phyloP scores from a whole-genome alignment of 371 early-diverging fungal species.

The Sporodiniella umbellata region DNA sequence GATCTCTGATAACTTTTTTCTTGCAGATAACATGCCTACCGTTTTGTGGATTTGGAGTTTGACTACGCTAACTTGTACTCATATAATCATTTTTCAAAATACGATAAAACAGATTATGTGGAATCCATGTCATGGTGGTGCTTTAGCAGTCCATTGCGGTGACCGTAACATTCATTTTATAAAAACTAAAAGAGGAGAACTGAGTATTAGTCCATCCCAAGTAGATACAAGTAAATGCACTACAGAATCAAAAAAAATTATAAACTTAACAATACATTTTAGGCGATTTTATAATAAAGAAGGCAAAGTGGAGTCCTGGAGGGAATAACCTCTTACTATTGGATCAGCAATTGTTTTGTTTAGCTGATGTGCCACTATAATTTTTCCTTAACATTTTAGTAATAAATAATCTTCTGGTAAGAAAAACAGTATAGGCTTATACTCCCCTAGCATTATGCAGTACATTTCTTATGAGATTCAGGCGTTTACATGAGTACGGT shows the following conservation, averaged over 20 bases:
- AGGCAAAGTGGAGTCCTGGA: slow-evolving; percentile 32
- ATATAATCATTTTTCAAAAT: slow-evolving; percentile 45
- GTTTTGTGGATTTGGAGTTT: slow-evolving; percentile 66
- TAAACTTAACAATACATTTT: not conserved
- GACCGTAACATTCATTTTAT: slow-evolving; percentile 41
- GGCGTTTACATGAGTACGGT: too few relatives aligned
- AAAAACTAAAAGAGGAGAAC: slow-evolving; percentile 20
- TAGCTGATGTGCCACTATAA: slow-evolving; percentile 8
- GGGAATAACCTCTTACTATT: slow-evolving; percentile 36
- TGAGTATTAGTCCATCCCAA: slow-evolving; percentile 7
- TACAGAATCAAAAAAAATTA: not conserved
- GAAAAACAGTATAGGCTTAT: too few relatives aligned
- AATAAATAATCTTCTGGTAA: slow-evolving; percentile 80
- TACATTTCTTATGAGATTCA: too few relatives aligned
- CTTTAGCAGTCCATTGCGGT: slow-evolving; percentile 51
- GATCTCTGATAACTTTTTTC: not conserved
- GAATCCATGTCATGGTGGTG: slow-evolving; percentile 53
- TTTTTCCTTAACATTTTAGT: not conserved
- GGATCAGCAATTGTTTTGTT: slow-evolving; percentile 36
- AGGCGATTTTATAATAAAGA: slow-evolving; percentile 37
- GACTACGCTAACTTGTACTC: slow-evolving; percentile 28
- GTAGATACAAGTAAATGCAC: slow-evolving; percentile 25
- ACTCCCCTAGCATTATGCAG: too few relatives aligned
- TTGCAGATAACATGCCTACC: slow-evolving; percentile 62
- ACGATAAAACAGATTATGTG: slow-evolving; percentile 49